These are phyloP conservation scores for Citrus glauca DNA, from an alignment of 345 rosid genomes.

Conservation along the genomic window DNA sequence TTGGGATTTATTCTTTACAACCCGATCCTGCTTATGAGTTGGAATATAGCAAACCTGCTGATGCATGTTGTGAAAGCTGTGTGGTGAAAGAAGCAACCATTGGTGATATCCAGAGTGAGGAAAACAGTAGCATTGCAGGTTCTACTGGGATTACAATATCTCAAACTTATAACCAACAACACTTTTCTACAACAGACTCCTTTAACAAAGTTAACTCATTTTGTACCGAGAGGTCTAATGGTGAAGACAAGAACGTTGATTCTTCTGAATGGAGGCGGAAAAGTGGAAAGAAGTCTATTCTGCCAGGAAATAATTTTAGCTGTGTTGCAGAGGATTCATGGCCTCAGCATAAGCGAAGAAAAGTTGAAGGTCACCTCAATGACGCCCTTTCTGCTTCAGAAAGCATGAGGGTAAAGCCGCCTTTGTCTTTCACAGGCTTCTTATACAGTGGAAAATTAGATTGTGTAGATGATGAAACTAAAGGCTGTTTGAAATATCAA, in stretches of 20 bases:
- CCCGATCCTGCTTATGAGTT: conserved; percentile 4
- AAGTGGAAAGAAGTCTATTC: conserved; percentile 21
- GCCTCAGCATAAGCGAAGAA: conserved; percentile 51
- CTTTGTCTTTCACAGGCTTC: conserved; percentile 17
- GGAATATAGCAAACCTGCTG: conserved; percentile 18
- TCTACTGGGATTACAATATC: conserved; percentile 32
- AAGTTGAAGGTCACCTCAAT: conserved; percentile 24
- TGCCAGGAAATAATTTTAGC: conserved; percentile 20
- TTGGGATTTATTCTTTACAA: not conserved
- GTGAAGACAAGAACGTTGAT: conserved; percentile 13
- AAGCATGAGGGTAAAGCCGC: conserved; percentile 32
- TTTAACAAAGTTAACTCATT: not conserved
- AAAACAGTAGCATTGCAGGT: conserved; percentile 14
- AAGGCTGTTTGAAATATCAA: conserved; percentile 18
- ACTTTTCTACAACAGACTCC: not conserved
- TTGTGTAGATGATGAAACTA: conserved; percentile 3
- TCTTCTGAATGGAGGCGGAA: conserved; percentile 29
- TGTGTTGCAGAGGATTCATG: conserved; percentile 27
- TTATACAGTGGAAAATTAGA: conserved; percentile 10
- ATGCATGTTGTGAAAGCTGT: conserved; percentile 22
- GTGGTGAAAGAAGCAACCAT: conserved; percentile 21
- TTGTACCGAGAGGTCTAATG: conserved; percentile 5
- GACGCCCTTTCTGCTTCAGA: conserved; percentile 29
- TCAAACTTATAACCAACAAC: conserved; percentile 24
- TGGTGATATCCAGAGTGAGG: conserved; percentile 19